Base-by-base conservation (phyloP, 495 filamentous ascomycete species). In the Penicillium argentinense region DNA sequence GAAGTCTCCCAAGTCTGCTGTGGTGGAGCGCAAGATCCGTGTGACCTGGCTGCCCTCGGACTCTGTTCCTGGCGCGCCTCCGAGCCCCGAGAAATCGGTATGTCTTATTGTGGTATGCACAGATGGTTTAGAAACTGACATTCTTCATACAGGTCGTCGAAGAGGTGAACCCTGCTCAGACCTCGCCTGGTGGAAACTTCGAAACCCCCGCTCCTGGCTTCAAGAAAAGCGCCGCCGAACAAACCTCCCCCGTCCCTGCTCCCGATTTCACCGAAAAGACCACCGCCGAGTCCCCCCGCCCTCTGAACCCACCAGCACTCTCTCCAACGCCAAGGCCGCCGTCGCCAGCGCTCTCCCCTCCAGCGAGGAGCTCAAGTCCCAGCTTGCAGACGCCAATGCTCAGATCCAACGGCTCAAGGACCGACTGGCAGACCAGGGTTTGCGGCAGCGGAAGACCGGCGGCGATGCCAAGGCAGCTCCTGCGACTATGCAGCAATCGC, bases 11-110 rank as follows among this genome's bases (percentile, higher is more conserved):
- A 97, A 91, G 69, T 74, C 78, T 2, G 71, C 80, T 0, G 83
- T 97, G 45, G 80, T 87, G 57, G 95, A 98, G 74, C 88, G 86
- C 74, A 98, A 97, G 74, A 97, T 98, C 51, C 85, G 92, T n/a
- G 93, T 98, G 45, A 73, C 71, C 27, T 97, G 88, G 70, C 73
- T 97, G 23, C 70, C 85, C 23, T 75, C 82, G 5, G 81, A 84
- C 33, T 69, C 67, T 29, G 45, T 52, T 13, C 41, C 56, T n/a
- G 72, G 69, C 5, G 69, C 74, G 24, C 12, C 40, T 42, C 74
- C 42, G 60, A 39, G 62, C 65, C 33, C 63, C 24, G 79, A 82
- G 48, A 76, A 78, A 25, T 56, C 57, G 33, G 79, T 74, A 62
- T 68, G 67, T 59, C 7, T 36, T 36, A 9, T 7, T 21, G 6